Evolutionary conservation across 1,284 basidiomycete genomes (phyloP), one percentile per base, ranked within the genome.

Genomic region (Golubevia pallescens): DNA sequence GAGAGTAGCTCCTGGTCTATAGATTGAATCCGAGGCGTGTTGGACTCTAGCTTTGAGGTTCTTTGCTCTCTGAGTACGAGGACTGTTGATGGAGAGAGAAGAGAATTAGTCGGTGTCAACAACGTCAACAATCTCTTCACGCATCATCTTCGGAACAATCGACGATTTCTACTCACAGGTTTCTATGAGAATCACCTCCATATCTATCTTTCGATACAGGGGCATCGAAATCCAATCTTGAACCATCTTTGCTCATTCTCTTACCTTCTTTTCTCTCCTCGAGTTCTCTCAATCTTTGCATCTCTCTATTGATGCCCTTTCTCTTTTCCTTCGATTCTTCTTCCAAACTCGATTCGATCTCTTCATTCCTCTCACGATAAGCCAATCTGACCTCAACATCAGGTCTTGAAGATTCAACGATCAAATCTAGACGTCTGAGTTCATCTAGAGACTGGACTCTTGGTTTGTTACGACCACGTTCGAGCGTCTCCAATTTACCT

Each of bases 21-120:
- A 57, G 60, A 14, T 52, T 20, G 48, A 54, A 62, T 54, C 60
- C 55, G 38, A 21, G 42, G 28, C 60, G 57, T 23, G 60, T 53
- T 10, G 60, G 34, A 10, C 55, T 54, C 19, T 54, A 57, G n/a
- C 20, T 62, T 10, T 62, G 38, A 20, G 51, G 60, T 28, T 61
- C n/a, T 13, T 48, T 16, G 38, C 38, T 10, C 53, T 52, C 42
- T 16, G 32, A 55, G 14, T 38, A 32, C 52, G 56, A 32, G 38
- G n/a, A 20, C 19, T 61, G n/a, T 7, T 14, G 28, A 16, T 52
- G 13, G 5, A 19, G 34, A 7, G 19, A 20, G 5, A 32, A 34
- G 16, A 48, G 16, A 48, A 13, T 48, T 48, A 48, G 42, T 48
- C 10, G 16, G 42, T 48, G 42, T 48, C 42, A 48, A 16, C 10